Evolutionary conservation across 805 yeast species (phyloP).

Genomic region (Kodamaea jinghongensis): DNA sequence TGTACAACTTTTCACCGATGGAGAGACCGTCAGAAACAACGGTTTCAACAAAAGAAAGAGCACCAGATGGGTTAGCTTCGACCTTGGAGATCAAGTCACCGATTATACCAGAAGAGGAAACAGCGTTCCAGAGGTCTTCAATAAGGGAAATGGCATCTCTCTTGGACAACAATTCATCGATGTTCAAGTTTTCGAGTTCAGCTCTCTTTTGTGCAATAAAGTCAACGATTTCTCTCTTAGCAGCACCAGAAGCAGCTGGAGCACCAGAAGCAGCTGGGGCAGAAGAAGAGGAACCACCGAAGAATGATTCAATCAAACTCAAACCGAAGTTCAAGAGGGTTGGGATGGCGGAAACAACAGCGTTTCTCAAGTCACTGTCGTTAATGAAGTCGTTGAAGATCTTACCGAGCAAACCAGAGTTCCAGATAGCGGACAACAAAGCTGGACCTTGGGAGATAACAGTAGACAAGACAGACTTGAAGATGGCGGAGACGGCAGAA

Average conservation of each 20-base stretch:
- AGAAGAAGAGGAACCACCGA: conserved; percentile 11
- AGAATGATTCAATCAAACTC: conserved; percentile 20
- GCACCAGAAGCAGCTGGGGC: conserved; percentile 16
- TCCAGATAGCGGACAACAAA: conserved; percentile 38
- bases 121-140: conserved; percentile 24
- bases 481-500: conserved; percentile 23
- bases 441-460: conserved; percentile 40
- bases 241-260: conserved; percentile 14
- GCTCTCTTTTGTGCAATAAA: conserved; percentile 4
- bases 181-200: conserved; percentile 10
- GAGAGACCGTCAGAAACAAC: conserved; percentile 34
- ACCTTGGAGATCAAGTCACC: conserved; percentile 30
- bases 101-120: conserved; percentile 36
- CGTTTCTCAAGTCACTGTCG: conserved; percentile 31
- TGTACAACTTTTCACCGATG: conserved; percentile 31
- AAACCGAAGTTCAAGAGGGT: conserved; percentile 32
- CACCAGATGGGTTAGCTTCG: conserved; percentile 35
- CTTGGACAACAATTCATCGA: conserved; percentile 32
- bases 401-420: conserved; percentile 38
- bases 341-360: conserved; percentile 34
- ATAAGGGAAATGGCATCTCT: conserved; percentile 34
- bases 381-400: conserved; percentile 30
- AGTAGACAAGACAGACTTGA: conserved; percentile 30
- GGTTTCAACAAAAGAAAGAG: conserved; percentile 30
- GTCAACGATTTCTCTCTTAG: conserved; percentile 5